Conservation (phyloP, 129 eudicot genomes). For the sunflower (Helianthus annuus) region DNA sequence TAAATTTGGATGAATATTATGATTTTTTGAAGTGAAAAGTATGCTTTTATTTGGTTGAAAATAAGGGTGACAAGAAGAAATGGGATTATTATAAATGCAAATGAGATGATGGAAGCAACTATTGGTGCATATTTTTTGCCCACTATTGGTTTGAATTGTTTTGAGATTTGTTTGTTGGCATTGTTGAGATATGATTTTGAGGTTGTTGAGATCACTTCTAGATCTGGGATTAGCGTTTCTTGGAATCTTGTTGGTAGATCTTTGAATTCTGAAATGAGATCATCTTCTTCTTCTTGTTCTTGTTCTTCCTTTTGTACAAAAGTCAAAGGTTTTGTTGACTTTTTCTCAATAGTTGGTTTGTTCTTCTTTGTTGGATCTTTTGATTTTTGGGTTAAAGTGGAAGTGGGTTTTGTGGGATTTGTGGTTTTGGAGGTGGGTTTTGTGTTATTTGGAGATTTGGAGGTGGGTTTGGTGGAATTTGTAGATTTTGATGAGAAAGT, state of each 20-base stretch:
- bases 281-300: constrained; percentile 49
- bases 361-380: constrained; percentile 46
- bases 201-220: constrained; percentile 65
- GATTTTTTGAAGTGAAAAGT: constrained; percentile 75
- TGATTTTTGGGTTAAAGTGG: constrained; percentile 40
- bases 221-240: constrained; percentile 76
- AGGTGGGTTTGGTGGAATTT: constrained; percentile 22
- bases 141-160: constrained; percentile 65
- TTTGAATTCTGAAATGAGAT: constrained; percentile 63
- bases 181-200: constrained; percentile 58
- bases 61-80: constrained; percentile 72
- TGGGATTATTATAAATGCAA: constrained; percentile 70
- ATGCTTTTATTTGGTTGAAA: constrained; percentile 72
- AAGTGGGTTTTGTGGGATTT: too few species aligned
- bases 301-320: background rate
- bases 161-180: constrained; percentile 75
- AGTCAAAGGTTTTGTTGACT: constrained; percentile 29
- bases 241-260: constrained; percentile 78
- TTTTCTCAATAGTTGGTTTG: constrained; percentile 20
- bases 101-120: constrained; percentile 58
- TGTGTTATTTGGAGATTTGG: too few species aligned
- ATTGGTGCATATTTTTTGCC: constrained; percentile 82
- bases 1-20: constrained; percentile 81
- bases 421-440: too few species aligned
- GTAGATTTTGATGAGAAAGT: constrained; percentile 1